Percentiles rank a stretch among this genome's conserved stretches.
These are phyloP conservation scores for Glycine tomentella DNA, from an alignment of 306 rosid genomes.

Conservation along the genomic window DNA sequence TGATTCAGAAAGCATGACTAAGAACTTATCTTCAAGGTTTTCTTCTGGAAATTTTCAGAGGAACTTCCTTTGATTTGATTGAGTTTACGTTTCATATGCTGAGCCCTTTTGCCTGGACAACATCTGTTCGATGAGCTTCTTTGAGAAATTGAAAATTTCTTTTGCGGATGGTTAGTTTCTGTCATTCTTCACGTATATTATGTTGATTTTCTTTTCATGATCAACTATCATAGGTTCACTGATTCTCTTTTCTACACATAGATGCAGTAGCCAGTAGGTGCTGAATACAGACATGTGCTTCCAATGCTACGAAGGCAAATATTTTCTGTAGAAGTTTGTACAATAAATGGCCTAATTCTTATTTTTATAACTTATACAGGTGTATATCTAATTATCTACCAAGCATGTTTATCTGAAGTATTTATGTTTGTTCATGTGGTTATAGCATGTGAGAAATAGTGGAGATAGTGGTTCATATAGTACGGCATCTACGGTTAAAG, in stretches of 20 bases:
- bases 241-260: conserved; percentile 13
- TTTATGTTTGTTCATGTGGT: conserved; percentile 20
- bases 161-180: conserved; percentile 42
- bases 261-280: conserved; percentile 39
- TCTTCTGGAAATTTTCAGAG: conserved; percentile 80
- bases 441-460: no score
- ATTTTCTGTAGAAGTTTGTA: conserved; percentile 24
- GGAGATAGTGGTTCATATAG: neutral
- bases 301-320: conserved; percentile 15
- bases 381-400: conserved; percentile 4
- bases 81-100: conserved; percentile 20
- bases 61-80: conserved; percentile 70
- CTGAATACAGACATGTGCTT: conserved; percentile 35
- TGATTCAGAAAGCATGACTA: conserved; percentile 74
- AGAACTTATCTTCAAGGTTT: conserved; percentile 81
- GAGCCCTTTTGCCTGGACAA: neutral
- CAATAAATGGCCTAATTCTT: conserved; percentile 3
- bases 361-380: conserved; percentile 10
- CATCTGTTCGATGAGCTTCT: conserved; percentile 4
- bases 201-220: conserved; percentile 27
- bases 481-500: neutral
- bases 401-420: conserved; percentile 35
- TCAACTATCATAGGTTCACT: conserved; percentile 24
- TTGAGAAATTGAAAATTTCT: conserved; percentile 26
- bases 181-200: conserved; percentile 12